These are phyloP conservation scores for Phytophthora cactorum DNA, from an alignment of 352 stramenopile species.

Conservation along the genomic window DNA sequence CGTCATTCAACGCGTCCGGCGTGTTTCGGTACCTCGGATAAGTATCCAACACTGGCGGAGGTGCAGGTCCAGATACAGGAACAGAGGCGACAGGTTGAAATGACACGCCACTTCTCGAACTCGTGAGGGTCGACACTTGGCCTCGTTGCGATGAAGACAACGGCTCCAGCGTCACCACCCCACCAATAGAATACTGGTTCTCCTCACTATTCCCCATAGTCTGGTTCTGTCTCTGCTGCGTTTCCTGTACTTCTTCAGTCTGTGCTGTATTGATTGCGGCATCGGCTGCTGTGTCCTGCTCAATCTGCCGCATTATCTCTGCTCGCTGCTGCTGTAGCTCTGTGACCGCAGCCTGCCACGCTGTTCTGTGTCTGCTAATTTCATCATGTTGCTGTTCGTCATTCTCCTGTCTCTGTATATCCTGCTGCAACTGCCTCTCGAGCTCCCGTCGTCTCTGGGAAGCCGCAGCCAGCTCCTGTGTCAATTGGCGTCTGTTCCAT, in stretches of 20 bases:
- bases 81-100: conserved; percentile 9
- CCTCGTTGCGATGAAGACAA: conserved; percentile 24
- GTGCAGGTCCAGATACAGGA: background rate
- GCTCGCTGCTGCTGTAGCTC: conserved; percentile 52
- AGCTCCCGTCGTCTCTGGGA: conserved; percentile 37
- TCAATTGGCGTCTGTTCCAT: conserved; percentile 39
- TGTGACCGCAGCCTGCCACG: conserved; percentile 46
- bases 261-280: background rate
- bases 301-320: conserved; percentile 54
- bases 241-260: background rate
- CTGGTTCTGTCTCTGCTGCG: background rate
- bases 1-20: conserved; percentile 57
- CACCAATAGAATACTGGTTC: conserved; percentile 64
- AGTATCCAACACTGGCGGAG: conserved; percentile 1
- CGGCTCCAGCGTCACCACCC: conserved; percentile 59
- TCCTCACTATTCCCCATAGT: conserved; percentile 10
- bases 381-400: conserved; percentile 6
- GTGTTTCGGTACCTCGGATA: conserved; percentile 26
- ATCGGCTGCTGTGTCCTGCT: conserved; percentile 33
- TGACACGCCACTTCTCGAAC: conserved; percentile 14
- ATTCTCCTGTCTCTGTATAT: conserved; percentile 34
- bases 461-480: conserved; percentile 46
- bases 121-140: conserved; percentile 5
- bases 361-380: conserved; percentile 7
- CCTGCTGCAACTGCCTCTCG: conserved; percentile 44